phyloP scores from a whole-genome alignment of 495 filamentous ascomycete genomes.

The Penicillium bialowiezense region DNA sequence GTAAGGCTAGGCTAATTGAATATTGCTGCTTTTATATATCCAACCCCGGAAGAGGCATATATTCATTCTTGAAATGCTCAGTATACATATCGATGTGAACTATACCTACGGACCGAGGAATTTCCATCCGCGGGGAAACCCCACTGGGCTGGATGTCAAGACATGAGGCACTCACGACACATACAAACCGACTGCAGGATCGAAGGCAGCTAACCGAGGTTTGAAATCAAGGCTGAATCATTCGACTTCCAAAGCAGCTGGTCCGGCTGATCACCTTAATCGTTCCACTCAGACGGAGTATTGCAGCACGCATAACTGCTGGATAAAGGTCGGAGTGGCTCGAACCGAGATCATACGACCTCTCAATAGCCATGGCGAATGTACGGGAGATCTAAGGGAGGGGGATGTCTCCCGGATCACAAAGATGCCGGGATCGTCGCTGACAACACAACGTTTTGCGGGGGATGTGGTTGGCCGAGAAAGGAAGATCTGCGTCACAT shows the following conservation, averaged over 20 bases:
- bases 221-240: constrained; percentile 4
- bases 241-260: not conserved
- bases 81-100: not conserved
- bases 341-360: constrained; percentile 20
- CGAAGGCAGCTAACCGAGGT: constrained; percentile 22
- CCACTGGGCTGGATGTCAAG: not conserved
- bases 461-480: constrained; percentile 5
- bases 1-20: too few species aligned
- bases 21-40: not conserved
- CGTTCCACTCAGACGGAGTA: not conserved
- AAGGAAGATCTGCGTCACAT: constrained; percentile 11
- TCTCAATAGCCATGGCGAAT: not conserved
- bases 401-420: constrained; percentile 5
- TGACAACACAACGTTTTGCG: not conserved
- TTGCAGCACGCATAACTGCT: not conserved
- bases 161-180: not conserved
- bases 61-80: not conserved
- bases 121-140: constrained; percentile 9
- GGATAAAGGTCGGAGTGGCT: constrained; percentile 11
- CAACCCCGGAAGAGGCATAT: too few species aligned
- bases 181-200: too few species aligned
- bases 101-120: constrained; percentile 14
- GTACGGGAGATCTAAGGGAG: too few species aligned
- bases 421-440: too few species aligned
- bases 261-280: not conserved